Conservation (phyloP, 1,284 basidiomycete species). For the Porodaedalea pini region DNA sequence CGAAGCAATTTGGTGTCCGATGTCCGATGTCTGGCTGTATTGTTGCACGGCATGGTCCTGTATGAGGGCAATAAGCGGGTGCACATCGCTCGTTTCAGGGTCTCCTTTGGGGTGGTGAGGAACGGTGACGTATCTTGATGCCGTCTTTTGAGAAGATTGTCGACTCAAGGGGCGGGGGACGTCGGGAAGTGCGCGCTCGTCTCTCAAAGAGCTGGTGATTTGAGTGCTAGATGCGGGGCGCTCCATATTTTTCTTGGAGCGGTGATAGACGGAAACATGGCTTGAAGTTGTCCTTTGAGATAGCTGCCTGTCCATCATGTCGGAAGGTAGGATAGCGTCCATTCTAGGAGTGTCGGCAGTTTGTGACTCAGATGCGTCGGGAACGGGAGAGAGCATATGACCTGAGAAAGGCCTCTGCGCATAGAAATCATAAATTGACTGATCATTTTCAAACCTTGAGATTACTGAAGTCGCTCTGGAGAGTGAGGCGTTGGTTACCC, state of each 20-base stretch:
- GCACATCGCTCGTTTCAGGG: not conserved
- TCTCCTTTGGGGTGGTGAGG: not conserved
- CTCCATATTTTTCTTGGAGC: not conserved
- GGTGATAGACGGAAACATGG: not conserved
- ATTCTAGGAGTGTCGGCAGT: slow-evolving; percentile 1
- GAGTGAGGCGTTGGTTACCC: not conserved
- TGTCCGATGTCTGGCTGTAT: slow-evolving; percentile 33
- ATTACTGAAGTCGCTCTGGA: not conserved
- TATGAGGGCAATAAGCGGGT: slow-evolving; percentile 14
- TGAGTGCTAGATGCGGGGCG: not conserved
- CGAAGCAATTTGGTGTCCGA: slow-evolving; percentile 35
- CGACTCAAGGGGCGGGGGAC: not conserved
- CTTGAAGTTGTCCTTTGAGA: not conserved
- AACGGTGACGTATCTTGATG: too few relatives aligned
- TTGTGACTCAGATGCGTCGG: slow-evolving; percentile 8
- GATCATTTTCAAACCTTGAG: slow-evolving; percentile 8
- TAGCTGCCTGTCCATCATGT: not conserved
- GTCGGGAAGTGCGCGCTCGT: not conserved
- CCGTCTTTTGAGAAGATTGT: not conserved
- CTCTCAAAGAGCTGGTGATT: not conserved
- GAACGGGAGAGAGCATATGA: slow-evolving; percentile 6
- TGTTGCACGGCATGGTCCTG: slow-evolving; percentile 37
- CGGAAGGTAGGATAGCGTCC: not conserved
- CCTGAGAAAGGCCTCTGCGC: not conserved
- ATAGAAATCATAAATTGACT: slow-evolving; percentile 17